Percentiles rank a stretch among this genome's conserved stretches.
Conservation (phyloP, 129 eudicot genomes). For the Lactuca sativa region DNA sequence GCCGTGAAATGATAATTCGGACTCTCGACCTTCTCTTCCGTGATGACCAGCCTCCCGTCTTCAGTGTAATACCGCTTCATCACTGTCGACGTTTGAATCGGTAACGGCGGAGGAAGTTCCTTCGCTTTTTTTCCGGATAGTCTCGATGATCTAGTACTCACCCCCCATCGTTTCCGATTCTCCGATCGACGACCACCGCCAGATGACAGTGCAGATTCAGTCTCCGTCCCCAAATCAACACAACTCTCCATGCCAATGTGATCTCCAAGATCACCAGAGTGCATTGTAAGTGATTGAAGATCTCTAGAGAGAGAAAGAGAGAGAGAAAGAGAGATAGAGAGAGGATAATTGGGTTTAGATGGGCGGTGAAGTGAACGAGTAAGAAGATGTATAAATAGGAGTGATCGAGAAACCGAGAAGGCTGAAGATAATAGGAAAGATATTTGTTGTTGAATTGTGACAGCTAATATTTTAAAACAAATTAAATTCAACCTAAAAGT, state of each 20-base stretch:
- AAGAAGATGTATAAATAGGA: slow-evolving; percentile 36
- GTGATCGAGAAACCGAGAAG: slow-evolving; percentile 15
- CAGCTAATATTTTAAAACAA: slow-evolving; percentile 15
- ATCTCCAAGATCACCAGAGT: slow-evolving; percentile 37
- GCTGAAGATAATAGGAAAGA: slow-evolving; percentile 17
- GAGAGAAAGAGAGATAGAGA: neutral
- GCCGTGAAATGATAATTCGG: slow-evolving; percentile 34
- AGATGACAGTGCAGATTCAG: neutral
- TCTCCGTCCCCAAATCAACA: slow-evolving; percentile 24
- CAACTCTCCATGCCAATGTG: slow-evolving; percentile 58
- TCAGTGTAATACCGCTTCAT: slow-evolving; percentile 43
- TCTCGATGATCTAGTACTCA: neutral
- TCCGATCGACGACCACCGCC: neutral
- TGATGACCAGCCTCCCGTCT: slow-evolving; percentile 57
- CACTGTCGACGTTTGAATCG: slow-evolving; percentile 31
- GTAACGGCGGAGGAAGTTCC: slow-evolving; percentile 56
- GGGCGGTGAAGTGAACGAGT: slow-evolving; percentile 21
- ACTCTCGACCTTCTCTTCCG: slow-evolving; percentile 33
- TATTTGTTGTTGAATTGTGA: slow-evolving; percentile 7
- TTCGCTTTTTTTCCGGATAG: slow-evolving; percentile 1
- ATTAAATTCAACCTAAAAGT: too few species aligned
- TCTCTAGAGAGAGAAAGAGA: slow-evolving; percentile 14
- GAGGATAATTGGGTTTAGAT: neutral
- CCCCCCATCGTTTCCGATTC: slow-evolving; percentile 17
- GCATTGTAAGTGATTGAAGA: slow-evolving; percentile 22